Percentiles rank a stretch among this genome's conserved stretches.
Evolutionary conservation across 805 yeast genomes (phyloP).

Genomic region (Lachancea dasiensis): DNA sequence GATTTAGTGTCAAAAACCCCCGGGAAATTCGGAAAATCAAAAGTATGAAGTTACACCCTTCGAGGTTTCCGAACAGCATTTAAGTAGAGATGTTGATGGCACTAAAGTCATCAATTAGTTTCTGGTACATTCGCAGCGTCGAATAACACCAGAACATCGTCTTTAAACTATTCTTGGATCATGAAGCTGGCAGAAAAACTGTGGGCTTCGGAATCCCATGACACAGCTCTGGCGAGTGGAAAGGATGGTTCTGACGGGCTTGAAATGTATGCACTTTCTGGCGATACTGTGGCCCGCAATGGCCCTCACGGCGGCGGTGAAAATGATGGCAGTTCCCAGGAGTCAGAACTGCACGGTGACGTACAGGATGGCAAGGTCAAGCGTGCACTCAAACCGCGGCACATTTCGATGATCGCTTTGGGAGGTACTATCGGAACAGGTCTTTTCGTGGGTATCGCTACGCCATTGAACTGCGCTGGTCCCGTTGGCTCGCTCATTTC

Average conservation of each 20-base stretch:
- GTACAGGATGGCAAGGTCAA: slow-evolving; percentile 40
- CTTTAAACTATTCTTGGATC: no score
- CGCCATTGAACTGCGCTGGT: slow-evolving; percentile 50
- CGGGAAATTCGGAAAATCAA: no score
- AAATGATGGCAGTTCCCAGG: not conserved
- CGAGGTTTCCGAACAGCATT: no score
- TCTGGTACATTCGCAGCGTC: no score
- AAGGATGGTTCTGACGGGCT: slow-evolving; percentile 1
- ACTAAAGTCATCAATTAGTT: no score
- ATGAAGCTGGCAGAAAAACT: not conserved
- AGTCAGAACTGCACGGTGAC: slow-evolving; percentile 19
- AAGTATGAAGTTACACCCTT: no score
- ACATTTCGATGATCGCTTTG: slow-evolving; percentile 63
- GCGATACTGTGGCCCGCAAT: slow-evolving; percentile 1
- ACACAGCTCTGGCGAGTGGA: not conserved
- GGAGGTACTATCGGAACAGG: slow-evolving; percentile 77
- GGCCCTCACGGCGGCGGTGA: not conserved
- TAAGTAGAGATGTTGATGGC: no score
- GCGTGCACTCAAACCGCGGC: slow-evolving; percentile 55
- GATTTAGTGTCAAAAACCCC: no score
- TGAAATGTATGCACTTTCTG: not conserved
- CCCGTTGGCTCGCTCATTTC: slow-evolving; percentile 60
- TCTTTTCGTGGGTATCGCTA: slow-evolving; percentile 56
- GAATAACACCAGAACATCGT: no score
- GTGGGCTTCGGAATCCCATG: not conserved